Percentiles rank a stretch among this genome's conserved stretches.
phyloP scores from a whole-genome alignment of 306 rosid species.

The Fagus crenata region DNA sequence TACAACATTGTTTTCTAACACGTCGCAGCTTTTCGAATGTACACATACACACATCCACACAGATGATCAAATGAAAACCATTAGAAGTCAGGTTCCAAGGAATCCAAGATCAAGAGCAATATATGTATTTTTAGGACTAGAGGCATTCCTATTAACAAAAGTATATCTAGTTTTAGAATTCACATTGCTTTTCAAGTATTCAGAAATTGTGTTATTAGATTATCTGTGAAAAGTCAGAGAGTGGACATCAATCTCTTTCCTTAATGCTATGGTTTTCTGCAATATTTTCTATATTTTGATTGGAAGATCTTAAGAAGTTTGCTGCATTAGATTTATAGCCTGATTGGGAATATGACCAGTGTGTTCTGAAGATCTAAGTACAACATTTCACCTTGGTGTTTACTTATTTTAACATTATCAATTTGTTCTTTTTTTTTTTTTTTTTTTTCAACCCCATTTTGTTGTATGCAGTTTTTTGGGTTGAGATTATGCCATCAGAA shows the following conservation, averaged over 20 bases:
- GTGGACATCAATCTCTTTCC: not conserved
- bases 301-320: not conserved
- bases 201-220: not conserved
- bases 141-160: not conserved
- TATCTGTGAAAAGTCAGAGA: not conserved
- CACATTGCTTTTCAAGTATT: not conserved
- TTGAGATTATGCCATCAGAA: constrained; percentile 43
- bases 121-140: not conserved
- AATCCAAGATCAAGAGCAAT: not conserved
- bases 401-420: constrained; percentile 7
- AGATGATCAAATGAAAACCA: not conserved
- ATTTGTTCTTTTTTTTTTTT: not conserved
- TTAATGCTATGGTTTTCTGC: not conserved
- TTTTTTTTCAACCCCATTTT: not conserved
- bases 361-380: not conserved
- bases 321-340: not conserved
- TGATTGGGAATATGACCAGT: not conserved
- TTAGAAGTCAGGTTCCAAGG: not conserved
- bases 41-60: too few relatives aligned
- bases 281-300: not conserved
- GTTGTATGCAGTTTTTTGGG: constrained; percentile 27
- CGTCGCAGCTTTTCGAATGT: not conserved
- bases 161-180: not conserved
- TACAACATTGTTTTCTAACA: not conserved
- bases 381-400: not conserved